phyloP scores from a whole-genome alignment of 805 yeast species.

The Suhomyces canberraensis region DNA sequence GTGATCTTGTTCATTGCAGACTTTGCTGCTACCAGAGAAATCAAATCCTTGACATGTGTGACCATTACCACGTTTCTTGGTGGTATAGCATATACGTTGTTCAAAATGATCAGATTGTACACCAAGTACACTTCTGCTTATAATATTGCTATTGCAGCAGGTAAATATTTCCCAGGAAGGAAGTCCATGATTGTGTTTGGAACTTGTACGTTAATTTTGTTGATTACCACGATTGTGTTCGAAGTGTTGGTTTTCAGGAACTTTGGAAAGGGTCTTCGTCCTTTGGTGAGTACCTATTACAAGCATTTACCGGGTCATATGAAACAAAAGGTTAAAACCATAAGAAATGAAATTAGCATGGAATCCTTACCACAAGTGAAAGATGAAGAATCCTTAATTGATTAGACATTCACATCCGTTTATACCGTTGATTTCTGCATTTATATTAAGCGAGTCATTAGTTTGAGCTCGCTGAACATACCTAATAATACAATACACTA shows the following conservation, averaged over 20 bases:
- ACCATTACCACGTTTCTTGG: conserved; percentile 31
- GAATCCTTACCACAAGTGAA: neutral
- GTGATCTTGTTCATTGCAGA: conserved; percentile 35
- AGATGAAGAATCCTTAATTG: conserved; percentile 3
- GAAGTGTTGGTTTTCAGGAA: conserved; percentile 13
- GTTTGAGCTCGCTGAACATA: too few relatives aligned
- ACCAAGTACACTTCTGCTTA: conserved; percentile 40
- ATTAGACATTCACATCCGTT: too few relatives aligned
- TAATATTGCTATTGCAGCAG: conserved; percentile 24
- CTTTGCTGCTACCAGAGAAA: conserved; percentile 35
- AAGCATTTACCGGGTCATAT: conserved; percentile 7
- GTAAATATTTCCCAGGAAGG: conserved; percentile 42
- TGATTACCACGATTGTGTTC: conserved; percentile 30
- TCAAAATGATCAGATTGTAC: conserved; percentile 44
- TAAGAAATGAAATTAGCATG: conserved; percentile 3
- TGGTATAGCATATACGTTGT: conserved; percentile 45
- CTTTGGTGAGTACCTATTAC: conserved; percentile 17
- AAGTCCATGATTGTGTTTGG: conserved; percentile 45
- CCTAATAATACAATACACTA: too few relatives aligned
- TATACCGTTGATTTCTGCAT: too few relatives aligned
- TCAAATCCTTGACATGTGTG: conserved; percentile 18
- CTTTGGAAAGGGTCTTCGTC: conserved; percentile 16
- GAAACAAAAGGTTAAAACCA: neutral
- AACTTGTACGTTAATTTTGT: conserved; percentile 36
- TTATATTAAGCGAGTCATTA: too few relatives aligned